Conservation (phyloP, 495 filamentous ascomycete species). For the Annulohypoxylon stygium region DNA sequence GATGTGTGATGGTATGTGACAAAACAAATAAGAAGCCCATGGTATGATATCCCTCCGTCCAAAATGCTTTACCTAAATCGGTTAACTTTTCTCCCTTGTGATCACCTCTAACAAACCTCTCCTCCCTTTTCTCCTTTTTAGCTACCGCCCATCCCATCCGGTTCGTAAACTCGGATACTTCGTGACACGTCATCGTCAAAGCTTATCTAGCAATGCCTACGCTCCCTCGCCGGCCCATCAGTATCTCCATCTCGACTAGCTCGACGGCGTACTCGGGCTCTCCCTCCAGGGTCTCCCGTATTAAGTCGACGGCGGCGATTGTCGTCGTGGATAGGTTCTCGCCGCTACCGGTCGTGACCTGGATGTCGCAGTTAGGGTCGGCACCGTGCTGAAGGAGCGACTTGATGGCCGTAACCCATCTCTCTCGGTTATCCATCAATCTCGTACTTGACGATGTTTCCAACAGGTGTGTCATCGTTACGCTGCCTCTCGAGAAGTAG, state of each 20-base stretch:
- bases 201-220: slow-evolving; percentile 43
- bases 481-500: slow-evolving; percentile 51
- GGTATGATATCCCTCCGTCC: background rate
- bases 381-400: slow-evolving; percentile 48
- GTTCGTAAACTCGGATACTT: slow-evolving; percentile 16
- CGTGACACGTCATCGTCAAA: slow-evolving; percentile 25
- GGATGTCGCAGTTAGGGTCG: slow-evolving; percentile 47
- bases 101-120: background rate
- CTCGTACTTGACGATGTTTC: slow-evolving; percentile 48
- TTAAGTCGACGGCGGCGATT: slow-evolving; percentile 46
- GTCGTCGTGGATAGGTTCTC: slow-evolving; percentile 47
- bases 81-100: background rate
- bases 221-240: slow-evolving; percentile 49
- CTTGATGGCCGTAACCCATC: slow-evolving; percentile 52
- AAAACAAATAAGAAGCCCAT: background rate
- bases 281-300: slow-evolving; percentile 50
- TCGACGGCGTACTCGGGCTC: slow-evolving; percentile 53
- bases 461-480: slow-evolving; percentile 51
- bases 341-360: slow-evolving; percentile 36
- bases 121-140: background rate
- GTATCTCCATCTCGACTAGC: slow-evolving; percentile 47
- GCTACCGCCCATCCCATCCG: slow-evolving; percentile 4
- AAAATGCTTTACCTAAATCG: background rate
- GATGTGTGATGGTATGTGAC: background rate
- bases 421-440: slow-evolving; percentile 49